phyloP scores from a whole-genome alignment of 2,329 filamentous ascomycete species.

The Cladophialophora psammophila region DNA sequence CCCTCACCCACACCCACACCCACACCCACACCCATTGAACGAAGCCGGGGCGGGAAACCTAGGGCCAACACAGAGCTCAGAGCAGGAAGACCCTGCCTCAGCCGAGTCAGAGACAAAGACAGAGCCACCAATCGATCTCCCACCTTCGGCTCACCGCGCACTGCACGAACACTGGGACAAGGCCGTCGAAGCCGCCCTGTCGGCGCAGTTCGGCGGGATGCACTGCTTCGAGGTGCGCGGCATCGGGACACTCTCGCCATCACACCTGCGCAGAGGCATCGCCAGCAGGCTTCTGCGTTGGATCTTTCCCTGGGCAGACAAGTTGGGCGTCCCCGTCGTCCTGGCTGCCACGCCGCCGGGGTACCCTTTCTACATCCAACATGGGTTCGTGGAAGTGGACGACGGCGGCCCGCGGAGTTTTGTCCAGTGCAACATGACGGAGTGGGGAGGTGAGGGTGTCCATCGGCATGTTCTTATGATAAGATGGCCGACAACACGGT shows the following conservation, averaged over 20 bases:
- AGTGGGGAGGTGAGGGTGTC: conserved; percentile 26
- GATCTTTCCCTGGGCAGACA: conserved; percentile 26
- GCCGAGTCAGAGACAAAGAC: no score
- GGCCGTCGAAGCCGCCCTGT: conserved; percentile 21
- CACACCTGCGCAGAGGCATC: conserved; percentile 27
- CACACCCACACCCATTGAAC: background rate
- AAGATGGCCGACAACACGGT: background rate
- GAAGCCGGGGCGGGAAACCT: background rate
- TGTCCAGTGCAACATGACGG: conserved; percentile 26
- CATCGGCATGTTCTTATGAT: conserved; percentile 29
- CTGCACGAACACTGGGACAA: conserved; percentile 23
- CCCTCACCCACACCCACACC: conserved; percentile 11
- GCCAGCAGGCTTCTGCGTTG: conserved; percentile 23
- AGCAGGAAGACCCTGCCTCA: no score
- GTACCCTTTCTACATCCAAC: conserved; percentile 24
- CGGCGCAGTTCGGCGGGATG: conserved; percentile 13
- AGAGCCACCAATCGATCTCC: background rate
- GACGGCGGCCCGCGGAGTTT: conserved; percentile 1
- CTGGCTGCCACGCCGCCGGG: conserved; percentile 26
- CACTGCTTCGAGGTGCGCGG: conserved; percentile 30
- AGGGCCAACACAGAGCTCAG: background rate
- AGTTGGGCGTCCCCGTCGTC: conserved; percentile 20
- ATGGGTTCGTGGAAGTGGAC: conserved; percentile 26
- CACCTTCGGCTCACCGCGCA: conserved; percentile 9
- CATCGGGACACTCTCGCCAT: conserved; percentile 17